Evolutionary conservation across 1,139 yeast genomes (phyloP), one percentile per base, ranked within the genome.

Genomic region (Lodderomyces orthopsilosis): DNA sequence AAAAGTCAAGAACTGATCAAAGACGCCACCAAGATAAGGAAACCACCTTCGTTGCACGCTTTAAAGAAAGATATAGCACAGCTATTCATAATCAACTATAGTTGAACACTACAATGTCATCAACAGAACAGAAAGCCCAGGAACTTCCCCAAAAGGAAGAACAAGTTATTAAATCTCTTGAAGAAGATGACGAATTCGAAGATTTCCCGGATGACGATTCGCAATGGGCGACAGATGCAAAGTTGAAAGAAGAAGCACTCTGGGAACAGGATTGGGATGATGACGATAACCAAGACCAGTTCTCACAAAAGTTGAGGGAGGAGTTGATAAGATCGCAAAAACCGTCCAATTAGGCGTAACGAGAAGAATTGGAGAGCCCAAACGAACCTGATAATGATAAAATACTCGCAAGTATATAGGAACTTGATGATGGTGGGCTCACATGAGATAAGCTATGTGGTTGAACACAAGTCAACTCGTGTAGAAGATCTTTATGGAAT

Each of bases 231-330:
- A 68, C 80, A 14, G 61, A 62, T 41, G 68, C 80, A 12, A 77
- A 79, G 51, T 55, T 66, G 45, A 64, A 68, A 46, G 65, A 71
- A 5, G 60, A 65, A 42, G 68, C 63, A 45, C 75, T 89, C 46
- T 90, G 97, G 96, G 96, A 90, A 59, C 96, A 90, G 62, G 91
- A 87, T 60, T 90, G 97, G 97, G 96, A 90, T 55, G 96, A 88
- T 59, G 94, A 84, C 48, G 95, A 89, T 57, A 84, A 84, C 45
- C 91, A 85, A 50, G 96, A 88, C 60, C 88, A 86, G 51, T 90
- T 90, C 62, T 80, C 93, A 24, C 75, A 75, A 48, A 80, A 76
- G 55, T 74, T 90, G 60, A 77, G 83, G 74, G 70, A 65, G 40
- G 77, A 73, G 53, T 70, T 73, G 58, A 46, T 46, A 37, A 50